Percentiles rank a stretch among this genome's conserved stretches.
phyloP scores from a whole-genome alignment of 805 yeast species.

The Komagataella populi region DNA sequence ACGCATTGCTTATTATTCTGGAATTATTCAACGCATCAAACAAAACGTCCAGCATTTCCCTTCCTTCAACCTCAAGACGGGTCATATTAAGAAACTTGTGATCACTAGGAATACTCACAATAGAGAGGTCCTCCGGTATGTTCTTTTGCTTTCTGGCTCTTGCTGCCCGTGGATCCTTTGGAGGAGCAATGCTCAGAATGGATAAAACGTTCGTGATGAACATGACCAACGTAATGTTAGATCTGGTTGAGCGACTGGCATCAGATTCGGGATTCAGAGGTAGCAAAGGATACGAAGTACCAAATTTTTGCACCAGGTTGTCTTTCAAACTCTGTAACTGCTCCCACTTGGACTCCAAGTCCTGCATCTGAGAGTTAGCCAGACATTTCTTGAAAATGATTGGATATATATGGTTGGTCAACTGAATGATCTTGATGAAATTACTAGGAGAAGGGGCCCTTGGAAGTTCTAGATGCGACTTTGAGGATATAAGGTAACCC shows the following conservation, averaged over 20 bases:
- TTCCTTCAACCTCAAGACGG: constrained; percentile 58
- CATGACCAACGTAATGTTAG: constrained; percentile 59
- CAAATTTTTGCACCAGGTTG: constrained; percentile 48
- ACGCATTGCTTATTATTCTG: constrained; percentile 37
- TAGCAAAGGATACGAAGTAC: constrained; percentile 37
- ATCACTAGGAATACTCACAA: constrained; percentile 32
- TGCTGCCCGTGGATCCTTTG: constrained; percentile 12
- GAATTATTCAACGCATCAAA: constrained; percentile 42
- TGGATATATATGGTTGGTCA: constrained; percentile 18
- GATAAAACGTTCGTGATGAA: constrained; percentile 49
- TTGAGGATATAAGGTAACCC: neutral
- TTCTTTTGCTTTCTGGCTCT: constrained; percentile 3
- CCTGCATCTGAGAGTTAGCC: constrained; percentile 24
- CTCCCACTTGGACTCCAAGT: constrained; percentile 31
- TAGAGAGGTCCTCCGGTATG: constrained; percentile 25
- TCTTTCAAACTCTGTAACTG: constrained; percentile 41
- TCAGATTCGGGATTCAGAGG: constrained; percentile 37
- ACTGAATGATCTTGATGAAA: constrained; percentile 1
- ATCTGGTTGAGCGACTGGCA: constrained; percentile 34
- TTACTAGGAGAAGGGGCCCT: neutral
- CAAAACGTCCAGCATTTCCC: constrained; percentile 51
- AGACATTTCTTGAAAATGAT: constrained; percentile 31
- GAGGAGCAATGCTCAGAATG: constrained; percentile 39
- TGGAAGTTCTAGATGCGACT: neutral
- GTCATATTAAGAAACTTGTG: constrained; percentile 53